Evolutionary conservation across 306 rosid species (phyloP).

Genomic region (Vigna angularis): DNA sequence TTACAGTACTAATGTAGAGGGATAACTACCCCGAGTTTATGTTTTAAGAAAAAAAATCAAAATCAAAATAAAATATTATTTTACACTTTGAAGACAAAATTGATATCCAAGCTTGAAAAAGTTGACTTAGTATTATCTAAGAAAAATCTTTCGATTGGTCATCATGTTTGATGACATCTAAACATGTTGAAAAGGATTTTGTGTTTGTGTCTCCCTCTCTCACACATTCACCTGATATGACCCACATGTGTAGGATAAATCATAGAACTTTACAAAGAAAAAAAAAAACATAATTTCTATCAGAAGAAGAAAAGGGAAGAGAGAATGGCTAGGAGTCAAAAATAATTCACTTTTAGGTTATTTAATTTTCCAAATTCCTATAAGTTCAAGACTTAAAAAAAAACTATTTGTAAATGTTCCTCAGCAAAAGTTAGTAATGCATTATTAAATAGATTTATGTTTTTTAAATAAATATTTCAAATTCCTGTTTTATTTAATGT

Average conservation of each 20-base stretch:
- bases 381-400: no score
- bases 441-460: no score
- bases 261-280: background rate
- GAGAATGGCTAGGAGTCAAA: background rate
- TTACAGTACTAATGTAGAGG: background rate
- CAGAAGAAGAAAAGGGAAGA: constrained; percentile 4
- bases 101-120: background rate
- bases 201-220: constrained; percentile 8
- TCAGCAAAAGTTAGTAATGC: no score
- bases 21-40: background rate
- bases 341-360: background rate
- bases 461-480: background rate
- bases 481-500: background rate
- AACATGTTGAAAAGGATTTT: constrained; percentile 12
- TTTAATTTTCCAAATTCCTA: background rate
- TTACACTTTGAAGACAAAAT: background rate
- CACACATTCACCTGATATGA: constrained; percentile 16
- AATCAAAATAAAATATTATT: no score
- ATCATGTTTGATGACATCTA: background rate
- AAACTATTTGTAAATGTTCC: no score
- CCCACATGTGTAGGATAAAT: constrained; percentile 32
- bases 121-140: background rate
- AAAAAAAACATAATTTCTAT: background rate
- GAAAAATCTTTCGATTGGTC: constrained; percentile 2
- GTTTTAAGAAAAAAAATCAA: background rate